Base-by-base conservation (phyloP, 352 stramenopile species). In the Phytophthora pseudosyringae region DNA sequence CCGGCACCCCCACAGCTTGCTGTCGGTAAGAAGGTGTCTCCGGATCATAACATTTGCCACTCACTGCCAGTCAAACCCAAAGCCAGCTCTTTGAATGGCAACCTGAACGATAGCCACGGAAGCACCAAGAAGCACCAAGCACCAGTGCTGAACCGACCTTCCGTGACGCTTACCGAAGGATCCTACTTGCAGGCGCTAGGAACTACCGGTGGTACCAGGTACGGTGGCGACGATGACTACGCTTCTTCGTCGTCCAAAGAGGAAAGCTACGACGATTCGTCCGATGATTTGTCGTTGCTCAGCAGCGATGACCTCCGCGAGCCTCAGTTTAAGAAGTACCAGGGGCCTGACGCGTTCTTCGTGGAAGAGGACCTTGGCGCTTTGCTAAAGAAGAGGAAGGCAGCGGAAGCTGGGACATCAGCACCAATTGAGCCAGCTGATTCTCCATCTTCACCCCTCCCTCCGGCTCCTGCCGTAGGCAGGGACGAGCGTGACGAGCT, bases 401-500 rank as follows among this genome's bases (percentile, higher is more conserved):
- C 50, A 56, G 59, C 38, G 5, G 57, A 48, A 4, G 18, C 28
- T 21, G 59, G 35, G 3, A 8, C 44, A n/a, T 62, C 57, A 0
- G 52, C 57, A 5, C 47, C 54, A 7, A 64, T 36, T 21, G 44
- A 68, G 10, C 55, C 50, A 15, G 56, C 45, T 13, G 38, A 54
- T 13, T 76, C 64, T 3, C 68, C 64, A 12, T 49, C 47, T 16
- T 73, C 55, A 3, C 59, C 64, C 12, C 45, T 71, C 13, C 40
- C 49, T 49, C 44, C 54, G 33, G 28, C 45, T 44, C 47, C 51
- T 48, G 31, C 53, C 31, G 55, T 59, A 4, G 52, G 44, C 1
- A 62, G 25, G 15, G 66, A 78, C 28, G 80, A 92, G 29, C 81
- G 73, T 32, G 73, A 86, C 4, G 81, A 92, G 41, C 73, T 90